Conservation (phyloP, 1,284 basidiomycete species). For the Mycena sp. region DNA sequence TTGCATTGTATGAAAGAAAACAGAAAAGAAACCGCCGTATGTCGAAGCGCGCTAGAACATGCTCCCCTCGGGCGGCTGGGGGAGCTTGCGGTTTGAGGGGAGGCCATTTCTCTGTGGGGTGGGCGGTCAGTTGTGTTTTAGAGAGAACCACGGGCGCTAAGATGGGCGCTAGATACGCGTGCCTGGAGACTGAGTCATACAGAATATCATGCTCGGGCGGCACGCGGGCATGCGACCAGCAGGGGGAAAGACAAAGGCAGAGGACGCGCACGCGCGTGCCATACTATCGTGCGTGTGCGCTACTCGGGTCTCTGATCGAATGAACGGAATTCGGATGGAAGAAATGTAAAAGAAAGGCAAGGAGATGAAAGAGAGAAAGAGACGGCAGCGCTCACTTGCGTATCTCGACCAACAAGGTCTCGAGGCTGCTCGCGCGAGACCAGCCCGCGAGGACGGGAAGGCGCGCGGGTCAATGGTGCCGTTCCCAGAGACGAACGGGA, state of each 20-base stretch:
- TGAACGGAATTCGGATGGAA: no score
- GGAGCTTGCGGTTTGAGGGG: constrained; percentile 91
- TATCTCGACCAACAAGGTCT: constrained; percentile 91
- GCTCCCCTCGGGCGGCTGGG: constrained; percentile 92
- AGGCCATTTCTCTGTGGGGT: constrained; percentile 88
- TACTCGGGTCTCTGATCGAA: no score
- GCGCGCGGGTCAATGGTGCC: constrained; percentile 83
- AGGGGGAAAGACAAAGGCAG: background rate
- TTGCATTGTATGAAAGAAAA: no score
- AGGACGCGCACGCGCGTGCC: no score
- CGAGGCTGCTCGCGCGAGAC: constrained; percentile 81
- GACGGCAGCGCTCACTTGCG: constrained; percentile 71
- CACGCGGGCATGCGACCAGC: no score
- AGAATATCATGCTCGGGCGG: no score
- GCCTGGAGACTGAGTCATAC: no score
- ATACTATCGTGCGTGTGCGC: no score
- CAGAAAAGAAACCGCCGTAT: no score
- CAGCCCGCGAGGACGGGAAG: constrained; percentile 79
- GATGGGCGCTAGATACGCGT: no score
- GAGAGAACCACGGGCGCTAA: background rate
- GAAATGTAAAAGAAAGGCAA: background rate
- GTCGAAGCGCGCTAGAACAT: constrained; percentile 58
- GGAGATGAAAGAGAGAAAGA: background rate
- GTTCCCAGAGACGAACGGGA: constrained; percentile 89
- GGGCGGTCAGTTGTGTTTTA: constrained; percentile 4